Base-by-base conservation (phyloP, 2,329 filamentous ascomycete species). In the Nemania sp. region DNA sequence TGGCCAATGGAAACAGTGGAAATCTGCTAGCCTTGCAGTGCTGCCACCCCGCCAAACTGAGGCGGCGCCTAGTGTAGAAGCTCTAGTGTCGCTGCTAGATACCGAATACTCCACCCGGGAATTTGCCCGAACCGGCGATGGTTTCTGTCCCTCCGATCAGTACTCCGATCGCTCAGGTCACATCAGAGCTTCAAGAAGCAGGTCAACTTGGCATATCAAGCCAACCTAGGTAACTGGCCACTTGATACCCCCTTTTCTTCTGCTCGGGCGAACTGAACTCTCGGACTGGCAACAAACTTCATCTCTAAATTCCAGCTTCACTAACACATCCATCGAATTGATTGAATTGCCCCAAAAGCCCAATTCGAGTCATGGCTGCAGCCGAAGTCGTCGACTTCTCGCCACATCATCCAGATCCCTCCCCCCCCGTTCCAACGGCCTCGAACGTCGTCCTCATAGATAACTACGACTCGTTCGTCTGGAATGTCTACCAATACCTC, bases 401-500 rank as follows among this genome's bases (percentile, higher is more conserved):
- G 62, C 92, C 93, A 71, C 88, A 90, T 74, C 88, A 97, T 76
- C 90, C 91, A 61, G 84, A 89, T 65, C 88, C 90, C 54, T 88
- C 88, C 32, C 81, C 87, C 54, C 87, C 88, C 37, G 81, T 97
- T 54, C 76, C 89, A 21, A 92, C 88, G 52, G 95, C 95, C 25
- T 90, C 90, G 59, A 98, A 98, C 77, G 84, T 99, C 60, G 85
- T 99, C 65, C 83, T 99, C 65, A 97, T 99, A 71, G 95, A 99
- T 82, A 99, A 99, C 78, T 99, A 98, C 77, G 95, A 99, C 77
- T 98, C 95, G 3, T 99, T 99, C 76, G 97, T 94, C 60, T 99
- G 93, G 92, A 99, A 99, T 73, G 92, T 99, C 60, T 99, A 98
- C 76, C 96, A 99, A 77, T 99, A 99, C 72, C 87, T 99, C 1